A percentile compares a stretch with the other conserved stretches of the same genome.
Evolutionary conservation across 345 rosid genomes (phyloP).

Genomic region (Stellera chamaejasme): DNA sequence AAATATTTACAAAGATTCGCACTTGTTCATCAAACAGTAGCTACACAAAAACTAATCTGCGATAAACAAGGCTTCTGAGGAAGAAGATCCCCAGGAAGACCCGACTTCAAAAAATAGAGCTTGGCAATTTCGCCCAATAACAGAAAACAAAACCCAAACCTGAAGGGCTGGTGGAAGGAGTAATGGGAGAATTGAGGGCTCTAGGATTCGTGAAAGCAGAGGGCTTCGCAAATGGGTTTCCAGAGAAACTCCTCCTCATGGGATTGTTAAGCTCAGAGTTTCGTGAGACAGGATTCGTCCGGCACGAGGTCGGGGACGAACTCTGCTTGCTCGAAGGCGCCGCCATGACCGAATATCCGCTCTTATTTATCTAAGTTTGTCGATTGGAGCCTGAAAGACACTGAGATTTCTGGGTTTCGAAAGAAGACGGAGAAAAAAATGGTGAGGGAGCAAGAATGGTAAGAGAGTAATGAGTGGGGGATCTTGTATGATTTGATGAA

Average conservation of each 20-base stretch:
- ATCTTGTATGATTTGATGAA: constrained; percentile 7
- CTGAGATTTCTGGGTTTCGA: not conserved
- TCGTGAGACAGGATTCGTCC: constrained; percentile 38
- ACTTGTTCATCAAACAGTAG: not conserved
- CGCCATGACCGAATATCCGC: constrained; percentile 15
- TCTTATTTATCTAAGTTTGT: not conserved
- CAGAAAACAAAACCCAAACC: constrained; percentile 23
- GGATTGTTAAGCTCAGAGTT: constrained; percentile 49
- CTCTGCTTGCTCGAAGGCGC: constrained; percentile 18
- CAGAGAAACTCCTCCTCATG: constrained; percentile 61
- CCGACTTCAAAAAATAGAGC: too few species aligned
- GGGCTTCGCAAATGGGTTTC: constrained; percentile 48
- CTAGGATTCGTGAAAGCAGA: constrained; percentile 27
- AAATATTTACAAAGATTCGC: not conserved
- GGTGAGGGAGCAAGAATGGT: constrained; percentile 10
- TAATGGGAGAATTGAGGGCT: constrained; percentile 33
- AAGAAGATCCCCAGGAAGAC: not conserved
- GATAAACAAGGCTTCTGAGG: not conserved
- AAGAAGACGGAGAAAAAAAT: constrained; percentile 8
- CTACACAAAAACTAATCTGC: not conserved
- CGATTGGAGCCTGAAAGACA: not conserved
- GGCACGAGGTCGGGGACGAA: constrained; percentile 21
- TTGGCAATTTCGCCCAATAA: too few species aligned
- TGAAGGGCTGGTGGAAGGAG: constrained; percentile 57
- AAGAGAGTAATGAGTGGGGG: constrained; percentile 13